A percentile compares a stretch with the other conserved stretches of the same genome.
phyloP scores from a whole-genome alignment of 148 eudicot species.

The Camellia sinensis region DNA sequence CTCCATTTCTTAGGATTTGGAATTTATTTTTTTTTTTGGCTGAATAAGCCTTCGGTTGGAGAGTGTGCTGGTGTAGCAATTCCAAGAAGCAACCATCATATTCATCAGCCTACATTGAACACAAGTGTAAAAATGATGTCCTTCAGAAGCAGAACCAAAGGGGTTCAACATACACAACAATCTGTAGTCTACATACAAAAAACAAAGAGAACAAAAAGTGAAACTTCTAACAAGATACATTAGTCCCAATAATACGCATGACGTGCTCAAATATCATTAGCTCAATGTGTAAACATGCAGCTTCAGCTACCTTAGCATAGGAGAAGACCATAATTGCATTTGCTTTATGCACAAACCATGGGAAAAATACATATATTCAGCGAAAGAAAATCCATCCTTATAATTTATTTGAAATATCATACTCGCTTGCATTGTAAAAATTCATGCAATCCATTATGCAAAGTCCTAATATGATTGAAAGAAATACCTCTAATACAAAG shows the following conservation, averaged over 20 bases:
- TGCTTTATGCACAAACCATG: neutral
- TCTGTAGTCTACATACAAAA: too few species aligned
- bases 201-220: neutral
- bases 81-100: conserved; percentile 13
- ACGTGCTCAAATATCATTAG: neutral
- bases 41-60: neutral
- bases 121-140: neutral
- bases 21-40: neutral
- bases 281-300: neutral
- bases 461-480: neutral
- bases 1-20: neutral
- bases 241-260: neutral
- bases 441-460: too few species aligned
- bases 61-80: neutral
- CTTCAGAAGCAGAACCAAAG: neutral
- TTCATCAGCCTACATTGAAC: conserved; percentile 16
- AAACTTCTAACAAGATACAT: neutral
- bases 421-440: neutral
- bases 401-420: neutral
- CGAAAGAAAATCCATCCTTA: neutral
- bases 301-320: neutral
- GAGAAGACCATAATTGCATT: neutral
- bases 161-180: neutral
- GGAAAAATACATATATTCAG: too few species aligned
- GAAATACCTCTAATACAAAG: conserved; percentile 20